Percentiles rank a stretch among this genome's conserved stretches.
These are phyloP conservation scores for Schizopora paradoxa DNA, from an alignment of 1,284 basidiomycete genomes.

Conservation along the genomic window DNA sequence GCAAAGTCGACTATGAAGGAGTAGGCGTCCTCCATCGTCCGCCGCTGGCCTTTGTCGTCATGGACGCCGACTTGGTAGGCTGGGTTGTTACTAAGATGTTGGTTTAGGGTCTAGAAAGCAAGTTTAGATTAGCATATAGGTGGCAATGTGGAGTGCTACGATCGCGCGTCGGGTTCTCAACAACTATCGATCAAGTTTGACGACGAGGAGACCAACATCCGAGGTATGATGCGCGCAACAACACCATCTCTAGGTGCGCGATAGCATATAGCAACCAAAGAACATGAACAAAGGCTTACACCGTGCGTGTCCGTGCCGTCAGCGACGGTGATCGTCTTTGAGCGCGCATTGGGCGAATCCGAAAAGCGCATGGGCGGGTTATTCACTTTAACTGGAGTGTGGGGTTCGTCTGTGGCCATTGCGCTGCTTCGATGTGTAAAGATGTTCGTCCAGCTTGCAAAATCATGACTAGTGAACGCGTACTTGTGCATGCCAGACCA, in stretches of 20 bases:
- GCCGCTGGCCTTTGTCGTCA: slow-evolving; percentile 86
- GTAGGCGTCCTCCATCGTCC: slow-evolving; percentile 98
- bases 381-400: not conserved
- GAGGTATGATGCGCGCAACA: not conserved
- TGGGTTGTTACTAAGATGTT: slow-evolving; percentile 44
- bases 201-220: no score
- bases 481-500: no score
- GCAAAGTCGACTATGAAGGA: slow-evolving; percentile 94
- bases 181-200: no score
- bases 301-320: slow-evolving; percentile 70
- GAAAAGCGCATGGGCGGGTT: slow-evolving; percentile 24
- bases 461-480: no score
- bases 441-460: no score
- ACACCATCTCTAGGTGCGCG: not conserved
- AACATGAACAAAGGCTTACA: slow-evolving; percentile 39
- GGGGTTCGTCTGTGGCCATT: no score
- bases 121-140: slow-evolving; percentile 14
- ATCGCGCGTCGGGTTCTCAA: no score
- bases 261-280: not conserved
- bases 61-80: slow-evolving; percentile 83
- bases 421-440: no score
- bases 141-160: not conserved
- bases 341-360: slow-evolving; percentile 57
- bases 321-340: slow-evolving; percentile 69
- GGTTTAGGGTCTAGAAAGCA: slow-evolving; percentile 45